Conservation (phyloP, 2,329 filamentous ascomycete genomes). For the Aspergillus pseudoviridinutans region DNA sequence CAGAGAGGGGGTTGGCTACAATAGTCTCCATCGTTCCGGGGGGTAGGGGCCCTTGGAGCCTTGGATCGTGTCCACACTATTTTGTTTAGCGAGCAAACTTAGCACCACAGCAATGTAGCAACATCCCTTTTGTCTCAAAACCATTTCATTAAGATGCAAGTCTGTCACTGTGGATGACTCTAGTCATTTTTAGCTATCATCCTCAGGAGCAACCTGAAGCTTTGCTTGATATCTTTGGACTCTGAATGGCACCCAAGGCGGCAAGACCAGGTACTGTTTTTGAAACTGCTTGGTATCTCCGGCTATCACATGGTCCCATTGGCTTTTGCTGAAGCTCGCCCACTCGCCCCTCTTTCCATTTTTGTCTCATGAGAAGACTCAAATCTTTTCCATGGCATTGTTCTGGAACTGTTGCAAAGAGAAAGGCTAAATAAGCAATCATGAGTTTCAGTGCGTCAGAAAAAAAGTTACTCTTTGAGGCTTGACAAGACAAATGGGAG, state of each 20-base stretch:
- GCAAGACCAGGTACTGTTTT: neutral
- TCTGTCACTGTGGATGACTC: neutral
- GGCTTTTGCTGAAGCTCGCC: conserved; percentile 9
- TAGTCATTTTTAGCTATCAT: neutral
- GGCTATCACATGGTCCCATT: conserved; percentile 1
- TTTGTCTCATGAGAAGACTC: neutral
- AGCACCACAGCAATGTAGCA: neutral
- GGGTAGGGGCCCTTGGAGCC: neutral
- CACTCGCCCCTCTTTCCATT: conserved; percentile 7
- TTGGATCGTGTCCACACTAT: neutral
- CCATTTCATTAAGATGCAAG: neutral
- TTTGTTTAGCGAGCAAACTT: neutral
- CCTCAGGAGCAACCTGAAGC: neutral
- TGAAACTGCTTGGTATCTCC: neutral
- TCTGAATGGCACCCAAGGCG: neutral
- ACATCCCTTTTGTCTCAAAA: neutral
- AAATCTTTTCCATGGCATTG: neutral
- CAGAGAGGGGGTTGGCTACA: conserved; percentile 12
- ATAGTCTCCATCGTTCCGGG: conserved; percentile 13
- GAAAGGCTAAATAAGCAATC: neutral
- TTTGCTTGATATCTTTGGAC: neutral
- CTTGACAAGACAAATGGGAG: neutral
- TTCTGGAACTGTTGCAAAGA: conserved; percentile 6
- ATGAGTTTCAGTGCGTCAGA: no score
- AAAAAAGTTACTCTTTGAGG: neutral